Evolutionary conservation across 106 monocot genomes (phyloP).

Genomic region (Acanthochlamys bracteata): DNA sequence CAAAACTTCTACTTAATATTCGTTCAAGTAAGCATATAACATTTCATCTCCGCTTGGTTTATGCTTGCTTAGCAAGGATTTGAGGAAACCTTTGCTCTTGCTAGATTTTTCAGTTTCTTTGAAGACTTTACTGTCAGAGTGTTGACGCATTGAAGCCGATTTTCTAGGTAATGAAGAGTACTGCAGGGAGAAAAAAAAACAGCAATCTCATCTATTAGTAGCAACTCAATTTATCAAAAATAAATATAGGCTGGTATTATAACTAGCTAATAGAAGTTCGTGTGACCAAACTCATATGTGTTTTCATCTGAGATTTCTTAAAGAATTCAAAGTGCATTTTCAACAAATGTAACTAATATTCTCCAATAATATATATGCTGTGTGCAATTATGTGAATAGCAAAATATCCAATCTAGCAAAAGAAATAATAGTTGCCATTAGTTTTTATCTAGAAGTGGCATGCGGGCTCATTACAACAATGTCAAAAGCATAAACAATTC

Average conservation of each 20-base stretch:
- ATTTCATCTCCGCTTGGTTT: constrained; percentile 64
- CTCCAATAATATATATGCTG: too few species aligned
- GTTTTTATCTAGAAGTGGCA: not conserved
- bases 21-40: constrained; percentile 37
- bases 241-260: not conserved
- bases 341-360: too few species aligned
- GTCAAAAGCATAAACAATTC: not conserved
- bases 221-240: not conserved
- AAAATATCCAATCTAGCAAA: too few species aligned
- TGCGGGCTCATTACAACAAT: not conserved
- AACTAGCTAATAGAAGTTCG: too few species aligned
- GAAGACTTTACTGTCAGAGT: constrained; percentile 38
- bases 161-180: constrained; percentile 30
- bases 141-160: constrained; percentile 38
- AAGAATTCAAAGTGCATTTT: too few species aligned
- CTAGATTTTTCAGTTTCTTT: constrained; percentile 37
- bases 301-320: too few species aligned
- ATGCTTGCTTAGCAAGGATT: constrained; percentile 60
- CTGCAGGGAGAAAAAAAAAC: constrained; percentile 18
- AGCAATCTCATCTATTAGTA: not conserved
- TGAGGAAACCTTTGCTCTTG: constrained; percentile 59
- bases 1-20: not conserved
- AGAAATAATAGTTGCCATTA: too few species aligned
- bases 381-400: too few species aligned
- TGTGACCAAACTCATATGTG: too few species aligned